A percentile compares a stretch with the other conserved stretches of the same genome.
phyloP scores from a whole-genome alignment of 2,329 filamentous ascomycete species.

The Hypoxylon sp. region DNA sequence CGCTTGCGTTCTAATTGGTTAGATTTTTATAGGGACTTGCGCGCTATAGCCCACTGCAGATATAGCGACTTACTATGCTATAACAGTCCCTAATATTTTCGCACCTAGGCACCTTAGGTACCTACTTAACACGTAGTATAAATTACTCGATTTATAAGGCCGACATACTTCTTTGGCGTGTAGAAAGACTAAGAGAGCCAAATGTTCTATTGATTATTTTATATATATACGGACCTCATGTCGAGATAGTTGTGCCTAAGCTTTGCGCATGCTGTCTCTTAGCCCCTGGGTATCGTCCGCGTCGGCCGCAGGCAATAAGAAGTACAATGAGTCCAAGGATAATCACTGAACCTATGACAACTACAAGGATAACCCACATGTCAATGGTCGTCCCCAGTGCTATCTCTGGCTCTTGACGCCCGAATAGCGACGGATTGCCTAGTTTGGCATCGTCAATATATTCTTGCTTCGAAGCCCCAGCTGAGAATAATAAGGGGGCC shows the following conservation, averaged over 20 bases:
- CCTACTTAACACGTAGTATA: too few species aligned
- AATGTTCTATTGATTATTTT: background rate
- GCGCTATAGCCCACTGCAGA: too few species aligned
- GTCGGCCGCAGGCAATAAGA: slow-evolving; percentile 10
- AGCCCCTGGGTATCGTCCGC: background rate
- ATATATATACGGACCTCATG: background rate
- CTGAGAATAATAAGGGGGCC: background rate
- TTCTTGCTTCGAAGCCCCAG: background rate
- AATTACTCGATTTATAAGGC: too few species aligned
- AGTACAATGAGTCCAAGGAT: slow-evolving; percentile 1
- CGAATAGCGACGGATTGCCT: background rate
- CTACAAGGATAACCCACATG: background rate
- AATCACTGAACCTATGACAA: background rate
- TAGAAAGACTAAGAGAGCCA: too few species aligned
- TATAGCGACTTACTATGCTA: too few species aligned
- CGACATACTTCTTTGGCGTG: too few species aligned
- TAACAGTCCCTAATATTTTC: too few species aligned
- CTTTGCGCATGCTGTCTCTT: background rate
- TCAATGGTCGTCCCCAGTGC: slow-evolving; percentile 3
- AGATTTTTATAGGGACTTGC: too few species aligned
- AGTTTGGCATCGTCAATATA: background rate
- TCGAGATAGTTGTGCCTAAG: background rate
- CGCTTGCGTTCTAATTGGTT: too few species aligned
- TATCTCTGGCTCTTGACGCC: slow-evolving; percentile 12
- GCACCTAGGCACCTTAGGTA: too few species aligned